These are phyloP conservation scores for Olyra latifolia DNA, from an alignment of 176 grass and related monocot species.

Conservation along the genomic window DNA sequence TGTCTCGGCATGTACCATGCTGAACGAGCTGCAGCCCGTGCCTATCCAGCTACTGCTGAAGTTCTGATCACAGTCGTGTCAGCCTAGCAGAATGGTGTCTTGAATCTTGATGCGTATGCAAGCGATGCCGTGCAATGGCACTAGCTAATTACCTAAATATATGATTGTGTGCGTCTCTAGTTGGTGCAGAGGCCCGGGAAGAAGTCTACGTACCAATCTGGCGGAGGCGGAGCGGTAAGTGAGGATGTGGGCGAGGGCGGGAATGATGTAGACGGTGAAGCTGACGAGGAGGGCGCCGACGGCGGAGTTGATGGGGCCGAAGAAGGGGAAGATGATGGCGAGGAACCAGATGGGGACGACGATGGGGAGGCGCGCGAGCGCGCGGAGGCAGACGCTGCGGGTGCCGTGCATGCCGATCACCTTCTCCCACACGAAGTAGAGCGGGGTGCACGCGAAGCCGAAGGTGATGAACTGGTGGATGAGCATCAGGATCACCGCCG, in stretches of 20 bases:
- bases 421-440: conserved; percentile 93
- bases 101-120: background rate
- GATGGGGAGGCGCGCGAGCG: conserved; percentile 58
- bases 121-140: background rate
- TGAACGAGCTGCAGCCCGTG: background rate
- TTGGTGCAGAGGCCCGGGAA: no score
- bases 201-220: no score
- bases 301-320: conserved; percentile 84
- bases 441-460: conserved; percentile 81
- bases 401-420: conserved; percentile 56
- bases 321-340: conserved; percentile 90
- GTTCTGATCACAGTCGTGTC: background rate
- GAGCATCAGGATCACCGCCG: conserved; percentile 72
- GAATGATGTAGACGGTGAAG: conserved; percentile 92
- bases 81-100: background rate
- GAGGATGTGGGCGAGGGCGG: conserved; percentile 62
- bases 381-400: conserved; percentile 47
- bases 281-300: conserved; percentile 77
- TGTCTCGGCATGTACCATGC: background rate
- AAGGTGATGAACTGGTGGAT: conserved; percentile 91
- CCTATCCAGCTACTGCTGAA: background rate
- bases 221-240: conserved; percentile 59
- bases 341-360: conserved; percentile 85
- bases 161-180: no score
- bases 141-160: no score